Conservation (phyloP, 2,329 filamentous ascomycete species). For the Curvularia sp. region DNA sequence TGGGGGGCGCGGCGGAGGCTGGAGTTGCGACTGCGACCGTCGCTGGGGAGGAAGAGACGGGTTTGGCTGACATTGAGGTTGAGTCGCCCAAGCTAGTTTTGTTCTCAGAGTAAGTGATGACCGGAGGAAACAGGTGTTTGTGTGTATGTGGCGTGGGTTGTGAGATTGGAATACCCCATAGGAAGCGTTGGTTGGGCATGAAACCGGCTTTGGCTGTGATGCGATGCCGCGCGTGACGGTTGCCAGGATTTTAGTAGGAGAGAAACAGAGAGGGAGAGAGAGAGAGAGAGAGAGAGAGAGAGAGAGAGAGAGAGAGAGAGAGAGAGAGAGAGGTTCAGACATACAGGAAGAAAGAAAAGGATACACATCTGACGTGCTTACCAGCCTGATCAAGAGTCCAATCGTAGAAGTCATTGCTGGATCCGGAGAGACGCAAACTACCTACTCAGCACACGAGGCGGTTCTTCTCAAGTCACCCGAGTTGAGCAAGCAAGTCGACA, state of each 20-base stretch:
- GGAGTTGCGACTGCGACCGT: constrained; percentile 9
- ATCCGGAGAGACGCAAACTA: constrained; percentile 64
- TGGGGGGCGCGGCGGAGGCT: constrained; percentile 48
- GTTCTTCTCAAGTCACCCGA: constrained; percentile 77
- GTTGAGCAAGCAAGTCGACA: constrained; percentile 69
- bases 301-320: too few species aligned
- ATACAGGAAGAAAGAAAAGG: too few species aligned
- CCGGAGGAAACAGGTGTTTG: neutral
- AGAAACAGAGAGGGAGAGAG: too few species aligned
- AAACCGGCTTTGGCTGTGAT: neutral
- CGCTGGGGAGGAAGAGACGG: constrained; percentile 37
- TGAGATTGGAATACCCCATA: neutral
- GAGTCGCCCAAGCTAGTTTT: constrained; percentile 51
- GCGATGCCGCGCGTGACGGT: neutral
- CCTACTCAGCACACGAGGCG: constrained; percentile 80
- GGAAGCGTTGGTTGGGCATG: neutral
- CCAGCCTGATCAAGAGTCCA: constrained; percentile 58
- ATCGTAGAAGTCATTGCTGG: constrained; percentile 57
- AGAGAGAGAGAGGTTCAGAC: too few species aligned
- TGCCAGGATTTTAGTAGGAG: neutral
- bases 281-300: too few species aligned
- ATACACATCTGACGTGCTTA: constrained; percentile 18
- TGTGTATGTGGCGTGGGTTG: neutral
- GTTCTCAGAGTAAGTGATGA: constrained; percentile 55
- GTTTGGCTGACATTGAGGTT: constrained; percentile 55